Percentiles rank a stretch among this genome's conserved stretches.
Conservation (phyloP, 352 stramenopile species). For the Pythium aquatile region DNA sequence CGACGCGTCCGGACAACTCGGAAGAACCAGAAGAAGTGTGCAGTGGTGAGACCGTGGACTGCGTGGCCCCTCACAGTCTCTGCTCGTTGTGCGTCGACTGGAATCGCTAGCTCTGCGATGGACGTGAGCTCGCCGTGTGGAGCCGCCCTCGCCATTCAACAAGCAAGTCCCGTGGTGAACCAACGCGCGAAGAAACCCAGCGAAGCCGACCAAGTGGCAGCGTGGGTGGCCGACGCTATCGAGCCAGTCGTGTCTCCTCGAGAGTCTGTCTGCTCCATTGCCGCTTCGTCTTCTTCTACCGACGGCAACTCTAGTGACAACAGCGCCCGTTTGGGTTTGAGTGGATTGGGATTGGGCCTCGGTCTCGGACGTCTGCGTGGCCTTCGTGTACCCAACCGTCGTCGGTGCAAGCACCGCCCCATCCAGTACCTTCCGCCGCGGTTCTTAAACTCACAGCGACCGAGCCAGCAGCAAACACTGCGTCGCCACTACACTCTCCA, state of each 20-base stretch:
- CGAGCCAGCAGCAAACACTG: background rate
- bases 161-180: background rate
- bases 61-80: background rate
- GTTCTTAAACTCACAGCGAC: background rate
- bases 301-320: conserved; percentile 6
- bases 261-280: background rate
- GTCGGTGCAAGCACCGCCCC: background rate
- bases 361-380: background rate
- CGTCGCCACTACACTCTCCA: background rate
- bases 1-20: background rate
- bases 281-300: conserved; percentile 7
- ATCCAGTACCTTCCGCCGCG: conserved; percentile 5
- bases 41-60: background rate
- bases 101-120: background rate
- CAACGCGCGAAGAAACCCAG: background rate
- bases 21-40: conserved; percentile 1
- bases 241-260: conserved; percentile 17
- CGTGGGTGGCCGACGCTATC: conserved; percentile 15
- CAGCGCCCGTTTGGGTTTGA: background rate
- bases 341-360: background rate
- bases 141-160: background rate
- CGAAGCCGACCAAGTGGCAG: background rate
- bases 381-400: conserved; percentile 15
- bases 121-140: background rate
- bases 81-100: too few species aligned